Conservation (phyloP, 2,329 filamentous ascomycete species). For the Alternaria triticimaculans region DNA sequence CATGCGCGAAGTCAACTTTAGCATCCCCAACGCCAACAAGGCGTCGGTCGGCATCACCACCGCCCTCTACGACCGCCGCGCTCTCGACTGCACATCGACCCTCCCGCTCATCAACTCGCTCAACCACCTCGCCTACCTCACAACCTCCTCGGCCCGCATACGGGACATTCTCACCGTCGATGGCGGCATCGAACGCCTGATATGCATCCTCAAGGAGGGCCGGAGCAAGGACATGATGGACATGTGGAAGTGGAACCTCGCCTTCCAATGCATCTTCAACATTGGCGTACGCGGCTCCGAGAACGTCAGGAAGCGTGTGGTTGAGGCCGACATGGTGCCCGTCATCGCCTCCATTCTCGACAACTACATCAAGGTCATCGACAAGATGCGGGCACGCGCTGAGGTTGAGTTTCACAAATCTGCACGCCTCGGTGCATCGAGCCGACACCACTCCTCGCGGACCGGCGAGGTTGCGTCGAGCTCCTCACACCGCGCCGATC, state of each 20-base stretch:
- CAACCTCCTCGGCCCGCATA: slow-evolving; percentile 95
- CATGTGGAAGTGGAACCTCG: slow-evolving; percentile 99
- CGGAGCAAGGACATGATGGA: slow-evolving; percentile 99
- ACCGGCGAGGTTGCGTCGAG: slow-evolving; percentile 47
- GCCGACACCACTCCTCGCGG: slow-evolving; percentile 50
- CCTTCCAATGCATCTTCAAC: slow-evolving; percentile 98
- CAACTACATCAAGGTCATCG: slow-evolving; percentile 96
- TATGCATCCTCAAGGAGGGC: slow-evolving; percentile 97
- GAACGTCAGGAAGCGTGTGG: slow-evolving; percentile 89
- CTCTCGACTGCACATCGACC: slow-evolving; percentile 97
- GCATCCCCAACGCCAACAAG: slow-evolving; percentile 99
- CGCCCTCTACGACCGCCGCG: slow-evolving; percentile 94
- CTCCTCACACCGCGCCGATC: slow-evolving; percentile 52
- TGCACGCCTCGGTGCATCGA: slow-evolving; percentile 51
- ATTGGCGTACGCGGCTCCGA: slow-evolving; percentile 97
- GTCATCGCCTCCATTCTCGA: slow-evolving; percentile 98
- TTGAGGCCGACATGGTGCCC: slow-evolving; percentile 98
- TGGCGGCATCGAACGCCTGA: slow-evolving; percentile 93
- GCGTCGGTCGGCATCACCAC: slow-evolving; percentile 98
- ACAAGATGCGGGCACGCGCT: slow-evolving; percentile 85
- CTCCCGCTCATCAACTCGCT: slow-evolving; percentile 97
- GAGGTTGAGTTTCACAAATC: slow-evolving; percentile 77
- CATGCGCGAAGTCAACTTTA: slow-evolving; percentile 99
- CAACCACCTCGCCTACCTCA: slow-evolving; percentile 98
- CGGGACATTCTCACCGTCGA: slow-evolving; percentile 97